Base-by-base conservation (phyloP, 768 basidiomycete genomes). In the Termitomyces sp. region DNA sequence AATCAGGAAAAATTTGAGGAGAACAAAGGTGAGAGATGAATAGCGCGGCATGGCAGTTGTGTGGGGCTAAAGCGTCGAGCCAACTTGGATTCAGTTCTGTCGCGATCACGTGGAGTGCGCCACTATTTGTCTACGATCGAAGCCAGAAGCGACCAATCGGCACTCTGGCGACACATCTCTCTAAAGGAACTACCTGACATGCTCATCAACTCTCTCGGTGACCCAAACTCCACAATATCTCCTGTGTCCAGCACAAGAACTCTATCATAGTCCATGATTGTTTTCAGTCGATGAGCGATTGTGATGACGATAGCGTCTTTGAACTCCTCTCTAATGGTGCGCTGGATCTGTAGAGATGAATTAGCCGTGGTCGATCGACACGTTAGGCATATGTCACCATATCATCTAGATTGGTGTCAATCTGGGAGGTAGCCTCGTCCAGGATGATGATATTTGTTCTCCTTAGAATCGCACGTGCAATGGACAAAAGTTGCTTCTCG, bases 341-440 rank as follows among this genome's bases (percentile, higher is more conserved):
- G 75, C 71, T 92, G 91, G 57, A 93, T 89, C 83, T 89, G 59
- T 16, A 6, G 24, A 18, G 45, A 46, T 20, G 44, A 1, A 33
- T 58, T 4, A 57, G 38, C 11, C 32, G 4, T 9, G 33, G 3
- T 6, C 60, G 22, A 16, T 49, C 35, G 15, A 55, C 38, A 6
- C 22, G 28, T n/a, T n/a, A 38, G 9, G 42, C 18, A 4, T 20
- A 59, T 71, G 35, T 65, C n/a, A 86, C 87, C 76, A 87, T 81
- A 58, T 89, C 87, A 70, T 90, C 89, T n/a, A 88, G 76, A 52
- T 79, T 75, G 18, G 82, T 79, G 70, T 92, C 89, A 53, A 92
- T 88, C 62, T 89, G 86, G 3, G 89, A 89, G 2, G 89, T 89
- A n/a, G 88, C 88, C 67, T 90, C 89, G 65, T 92, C 89, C 81